Evolutionary conservation across 2,329 filamentous ascomycete genomes (phyloP).

Genomic region (Fusarium hostae): DNA sequence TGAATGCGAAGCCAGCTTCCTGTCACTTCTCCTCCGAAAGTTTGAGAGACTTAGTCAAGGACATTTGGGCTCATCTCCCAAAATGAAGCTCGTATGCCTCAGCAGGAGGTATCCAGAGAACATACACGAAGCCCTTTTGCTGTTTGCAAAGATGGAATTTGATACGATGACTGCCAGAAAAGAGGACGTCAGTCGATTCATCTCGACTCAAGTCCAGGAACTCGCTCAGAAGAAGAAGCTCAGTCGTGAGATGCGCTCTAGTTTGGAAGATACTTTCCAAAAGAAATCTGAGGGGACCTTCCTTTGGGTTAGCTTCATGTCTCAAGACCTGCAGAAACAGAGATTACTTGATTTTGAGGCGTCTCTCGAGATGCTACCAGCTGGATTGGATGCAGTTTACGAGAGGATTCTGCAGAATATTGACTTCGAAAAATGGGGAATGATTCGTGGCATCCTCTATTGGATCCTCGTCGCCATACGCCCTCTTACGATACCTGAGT

Average conservation of each 20-base stretch:
- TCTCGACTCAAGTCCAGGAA: neutral
- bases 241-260: accelerated
- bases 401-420: neutral
- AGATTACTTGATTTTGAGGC: neutral
- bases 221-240: neutral
- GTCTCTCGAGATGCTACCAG: accelerated
- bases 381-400: neutral
- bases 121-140: neutral
- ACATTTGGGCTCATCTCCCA: accelerated
- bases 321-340: neutral
- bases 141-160: neutral
- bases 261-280: neutral
- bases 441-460: neutral
- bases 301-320: neutral
- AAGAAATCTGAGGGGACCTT: neutral
- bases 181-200: neutral
- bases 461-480: slow-evolving; percentile 3
- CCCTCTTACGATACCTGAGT: neutral
- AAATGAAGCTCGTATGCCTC: neutral
- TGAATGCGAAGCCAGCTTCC: neutral
- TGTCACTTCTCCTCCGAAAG: neutral
- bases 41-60: neutral
- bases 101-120: neutral
- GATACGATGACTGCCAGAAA: accelerated
- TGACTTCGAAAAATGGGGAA: accelerated